These are phyloP conservation scores for Coemansia sp. DNA, from an alignment of 371 early-diverging fungal genomes.

Conservation along the genomic window DNA sequence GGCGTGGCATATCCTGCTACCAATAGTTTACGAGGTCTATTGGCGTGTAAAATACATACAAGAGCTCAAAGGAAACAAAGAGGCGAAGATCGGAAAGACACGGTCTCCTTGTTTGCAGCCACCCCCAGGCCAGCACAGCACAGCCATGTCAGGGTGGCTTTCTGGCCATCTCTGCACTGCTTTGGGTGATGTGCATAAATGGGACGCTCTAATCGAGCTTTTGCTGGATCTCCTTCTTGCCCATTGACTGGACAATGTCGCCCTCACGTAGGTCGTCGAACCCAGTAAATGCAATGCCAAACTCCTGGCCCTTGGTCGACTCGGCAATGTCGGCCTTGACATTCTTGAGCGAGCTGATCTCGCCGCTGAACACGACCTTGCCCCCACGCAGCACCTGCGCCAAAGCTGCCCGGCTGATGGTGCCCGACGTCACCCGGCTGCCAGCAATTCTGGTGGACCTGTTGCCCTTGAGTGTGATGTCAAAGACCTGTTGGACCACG, in stretches of 20 bases:
- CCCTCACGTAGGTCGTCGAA: conserved; percentile 75
- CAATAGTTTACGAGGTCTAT: not conserved
- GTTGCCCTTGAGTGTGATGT: conserved; percentile 62
- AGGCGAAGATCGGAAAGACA: not conserved
- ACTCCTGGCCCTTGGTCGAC: conserved; percentile 87
- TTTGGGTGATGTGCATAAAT: not conserved
- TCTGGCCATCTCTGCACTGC: not conserved
- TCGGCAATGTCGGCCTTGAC: conserved; percentile 87
- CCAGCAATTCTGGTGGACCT: conserved; percentile 77
- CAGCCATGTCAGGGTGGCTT: not conserved
- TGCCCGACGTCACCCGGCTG: conserved; percentile 80
- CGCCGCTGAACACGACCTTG: conserved; percentile 66
- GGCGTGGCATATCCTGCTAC: not conserved
- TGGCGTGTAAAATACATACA: conserved; percentile 4
- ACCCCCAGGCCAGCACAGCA: not conserved
- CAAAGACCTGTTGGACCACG: conserved; percentile 77
- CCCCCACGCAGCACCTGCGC: conserved; percentile 72
- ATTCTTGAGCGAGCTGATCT: conserved; percentile 67
- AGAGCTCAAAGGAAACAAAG: not conserved
- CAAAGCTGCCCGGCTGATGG: conserved; percentile 59
- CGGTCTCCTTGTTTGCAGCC: not conserved
- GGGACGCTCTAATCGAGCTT: conserved; percentile 33
- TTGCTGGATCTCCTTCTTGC: conserved; percentile 43
- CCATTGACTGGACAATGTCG: conserved; percentile 71
- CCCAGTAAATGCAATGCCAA: conserved; percentile 86